Base-by-base conservation (phyloP, 2,329 filamentous ascomycete genomes). In the Xylaria hypoxylon region DNA sequence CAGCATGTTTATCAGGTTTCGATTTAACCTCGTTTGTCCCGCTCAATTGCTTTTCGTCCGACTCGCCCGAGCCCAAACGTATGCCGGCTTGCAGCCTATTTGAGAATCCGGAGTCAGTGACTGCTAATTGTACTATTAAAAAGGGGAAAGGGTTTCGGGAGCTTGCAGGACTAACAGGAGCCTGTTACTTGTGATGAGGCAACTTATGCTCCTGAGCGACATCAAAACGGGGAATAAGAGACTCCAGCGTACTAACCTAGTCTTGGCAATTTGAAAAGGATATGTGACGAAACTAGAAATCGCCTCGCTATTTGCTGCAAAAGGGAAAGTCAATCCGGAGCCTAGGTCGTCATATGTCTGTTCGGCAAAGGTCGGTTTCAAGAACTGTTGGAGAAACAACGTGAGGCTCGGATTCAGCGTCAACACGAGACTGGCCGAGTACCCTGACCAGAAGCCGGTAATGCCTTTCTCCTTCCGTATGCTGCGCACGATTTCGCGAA, bases 321-420 rank as follows among this genome's bases (percentile, higher is more conserved):
- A 76, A 11, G 86, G 68, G 68, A 87, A 87, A 1, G 78, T 80
- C 33, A 74, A 63, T 1, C 62, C 48, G 1, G 75, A 64, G 0
- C 75, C 77, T 28, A 75, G 72, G 8, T 77, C 72, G 17, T 78
- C 76, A 72, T 75, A 75, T 62, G 77, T 67, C 75, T 81, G 71
- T 82, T 85, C 44, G 83, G 80, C 7, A 1, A 93, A 76, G 1
- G 83, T 76, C 59, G 87, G 84, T 70, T 90, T 89, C 22, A 96
- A 81, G 7, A 90, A 80, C 72, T 93, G 90, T 74, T 96, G 92
- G 33, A 97, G 82, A 71, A 95, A 89, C 76, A 97, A 94, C 0
- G 94, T 97, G 69, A 97, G 86, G 70, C 91, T 90, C 1, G 94
- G 94, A 74, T 97, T 97, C 31, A 97, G 83, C 0, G 94, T 94